Conservation (phyloP, 352 stramenopile genomes). For the Globisporangium alternatum region DNA sequence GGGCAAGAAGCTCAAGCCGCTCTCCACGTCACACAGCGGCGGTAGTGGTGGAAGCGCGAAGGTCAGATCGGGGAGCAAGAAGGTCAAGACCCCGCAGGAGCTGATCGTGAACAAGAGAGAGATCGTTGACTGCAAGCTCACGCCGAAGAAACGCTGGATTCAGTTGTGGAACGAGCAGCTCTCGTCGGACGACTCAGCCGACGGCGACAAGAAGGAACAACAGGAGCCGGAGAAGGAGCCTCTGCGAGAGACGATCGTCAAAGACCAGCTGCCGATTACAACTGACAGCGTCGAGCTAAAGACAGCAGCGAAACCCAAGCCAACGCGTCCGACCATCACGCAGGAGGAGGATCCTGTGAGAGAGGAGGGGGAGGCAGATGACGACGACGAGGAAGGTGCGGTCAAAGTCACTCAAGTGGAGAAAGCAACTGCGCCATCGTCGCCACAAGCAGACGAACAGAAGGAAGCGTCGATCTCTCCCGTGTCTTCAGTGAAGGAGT, state of each 20-base stretch:
- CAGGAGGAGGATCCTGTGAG: conserved; percentile 4
- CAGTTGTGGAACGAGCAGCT: conserved; percentile 62
- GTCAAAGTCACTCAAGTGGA: conserved; percentile 5
- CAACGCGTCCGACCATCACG: conserved; percentile 12
- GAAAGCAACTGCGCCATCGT: neutral
- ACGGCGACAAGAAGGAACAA: neutral
- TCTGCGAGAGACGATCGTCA: neutral
- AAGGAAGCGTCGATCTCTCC: conserved; percentile 21
- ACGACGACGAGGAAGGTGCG: conserved; percentile 8
- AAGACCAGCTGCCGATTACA: conserved; percentile 1
- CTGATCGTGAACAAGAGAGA: conserved; percentile 8
- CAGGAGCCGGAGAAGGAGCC: conserved; percentile 16
- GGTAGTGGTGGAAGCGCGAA: neutral
- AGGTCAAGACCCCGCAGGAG: conserved; percentile 8
- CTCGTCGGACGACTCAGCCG: conserved; percentile 14
- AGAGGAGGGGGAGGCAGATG: conserved; percentile 8
- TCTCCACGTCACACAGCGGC: conserved; percentile 19
- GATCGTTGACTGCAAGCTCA: conserved; percentile 36
- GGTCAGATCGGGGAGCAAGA: conserved; percentile 19
- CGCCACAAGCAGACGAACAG: conserved; percentile 12
- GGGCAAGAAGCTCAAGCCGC: conserved; percentile 38
- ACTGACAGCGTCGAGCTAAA: conserved; percentile 2
- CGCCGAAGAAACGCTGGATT: conserved; percentile 81
- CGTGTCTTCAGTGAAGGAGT: conserved; percentile 17
- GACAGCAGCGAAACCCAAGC: neutral